Percentiles rank a stretch among this genome's conserved stretches.
These are phyloP conservation scores for Lophiotrema nucula DNA, from an alignment of 495 filamentous ascomycete genomes.

Conservation along the genomic window DNA sequence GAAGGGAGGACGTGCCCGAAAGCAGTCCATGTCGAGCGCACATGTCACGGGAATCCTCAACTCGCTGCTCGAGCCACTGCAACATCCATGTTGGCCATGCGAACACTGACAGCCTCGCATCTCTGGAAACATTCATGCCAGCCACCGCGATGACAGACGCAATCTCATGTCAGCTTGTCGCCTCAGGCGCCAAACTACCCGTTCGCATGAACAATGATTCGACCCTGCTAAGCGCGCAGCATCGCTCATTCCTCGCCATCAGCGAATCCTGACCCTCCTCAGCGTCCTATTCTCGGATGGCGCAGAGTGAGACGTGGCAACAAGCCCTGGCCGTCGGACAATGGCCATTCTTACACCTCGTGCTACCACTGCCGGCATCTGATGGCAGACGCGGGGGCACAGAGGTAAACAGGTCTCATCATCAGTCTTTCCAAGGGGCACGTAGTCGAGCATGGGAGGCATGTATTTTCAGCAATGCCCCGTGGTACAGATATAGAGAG, in stretches of 20 bases:
- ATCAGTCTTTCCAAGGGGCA: background rate
- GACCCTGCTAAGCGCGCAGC: conserved; percentile 30
- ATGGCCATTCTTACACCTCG: conserved; percentile 22
- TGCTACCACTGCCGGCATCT: conserved; percentile 25
- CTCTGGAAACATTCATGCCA: background rate
- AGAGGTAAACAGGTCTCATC: background rate
- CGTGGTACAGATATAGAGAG: conserved; percentile 5
- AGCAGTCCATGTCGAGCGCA: background rate
- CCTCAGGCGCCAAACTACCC: conserved; percentile 30
- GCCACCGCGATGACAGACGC: conserved; percentile 4
- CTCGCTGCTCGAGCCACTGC: conserved; percentile 6
- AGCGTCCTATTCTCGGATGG: conserved; percentile 7
- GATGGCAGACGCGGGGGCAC: conserved; percentile 2
- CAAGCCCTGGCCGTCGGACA: conserved; percentile 20
- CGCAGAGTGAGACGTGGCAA: conserved; percentile 30
- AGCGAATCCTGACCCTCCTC: background rate
- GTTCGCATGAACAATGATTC: conserved; percentile 30
- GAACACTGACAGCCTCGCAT: conserved; percentile 19
- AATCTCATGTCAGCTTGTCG: conserved; percentile 12
- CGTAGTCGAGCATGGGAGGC: conserved; percentile 18
- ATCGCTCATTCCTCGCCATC: background rate
- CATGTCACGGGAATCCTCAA: conserved; percentile 17
- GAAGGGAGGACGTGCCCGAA: no score
- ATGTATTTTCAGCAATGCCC: background rate
- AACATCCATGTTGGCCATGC: conserved; percentile 19